phyloP scores from a whole-genome alignment of 805 yeast species.

The Candida krabiensis region DNA sequence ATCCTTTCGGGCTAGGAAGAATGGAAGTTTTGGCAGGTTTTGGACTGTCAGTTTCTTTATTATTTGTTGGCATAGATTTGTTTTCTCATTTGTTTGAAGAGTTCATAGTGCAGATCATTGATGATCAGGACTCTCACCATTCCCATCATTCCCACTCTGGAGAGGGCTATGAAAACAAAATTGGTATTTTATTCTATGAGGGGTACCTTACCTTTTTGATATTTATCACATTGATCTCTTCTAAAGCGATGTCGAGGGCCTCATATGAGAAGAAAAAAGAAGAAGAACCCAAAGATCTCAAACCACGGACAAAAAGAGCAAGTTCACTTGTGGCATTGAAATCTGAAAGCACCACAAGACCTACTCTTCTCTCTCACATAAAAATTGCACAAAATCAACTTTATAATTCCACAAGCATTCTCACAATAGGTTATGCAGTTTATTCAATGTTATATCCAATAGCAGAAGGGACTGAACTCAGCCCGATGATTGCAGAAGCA shows the following conservation, averaged over 20 bases:
- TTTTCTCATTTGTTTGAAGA: slow-evolving; percentile 87
- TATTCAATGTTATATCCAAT: slow-evolving; percentile 33
- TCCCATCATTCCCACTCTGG: slow-evolving; percentile 28
- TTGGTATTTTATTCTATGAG: slow-evolving; percentile 33
- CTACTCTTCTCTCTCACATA: slow-evolving; percentile 2
- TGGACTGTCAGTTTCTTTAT: slow-evolving; percentile 77
- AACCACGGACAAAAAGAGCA: slow-evolving; percentile 22
- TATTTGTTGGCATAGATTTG: slow-evolving; percentile 90
- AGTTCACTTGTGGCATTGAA: slow-evolving; percentile 25
- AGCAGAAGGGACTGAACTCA: slow-evolving; percentile 19
- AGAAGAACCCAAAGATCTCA: slow-evolving; percentile 2
- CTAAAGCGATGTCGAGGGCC: slow-evolving; percentile 25
- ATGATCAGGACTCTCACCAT: slow-evolving; percentile 28
- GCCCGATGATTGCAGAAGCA: slow-evolving; percentile 21
- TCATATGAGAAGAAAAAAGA: slow-evolving; percentile 6
- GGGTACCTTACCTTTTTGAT: slow-evolving; percentile 25
- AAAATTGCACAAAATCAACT: slow-evolving; percentile 20
- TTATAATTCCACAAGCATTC: slow-evolving; percentile 42
- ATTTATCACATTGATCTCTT: slow-evolving; percentile 34
- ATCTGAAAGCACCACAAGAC: slow-evolving; percentile 22
- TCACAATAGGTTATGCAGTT: slow-evolving; percentile 37
- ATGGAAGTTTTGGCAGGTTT: slow-evolving; percentile 85
- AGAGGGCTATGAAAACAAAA: slow-evolving; percentile 15
- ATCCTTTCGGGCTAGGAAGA: slow-evolving; percentile 93
- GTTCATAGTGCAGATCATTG: slow-evolving; percentile 45